phyloP scores from a whole-genome alignment of 164 flowering plant species.

The Vitis amurensis region DNA sequence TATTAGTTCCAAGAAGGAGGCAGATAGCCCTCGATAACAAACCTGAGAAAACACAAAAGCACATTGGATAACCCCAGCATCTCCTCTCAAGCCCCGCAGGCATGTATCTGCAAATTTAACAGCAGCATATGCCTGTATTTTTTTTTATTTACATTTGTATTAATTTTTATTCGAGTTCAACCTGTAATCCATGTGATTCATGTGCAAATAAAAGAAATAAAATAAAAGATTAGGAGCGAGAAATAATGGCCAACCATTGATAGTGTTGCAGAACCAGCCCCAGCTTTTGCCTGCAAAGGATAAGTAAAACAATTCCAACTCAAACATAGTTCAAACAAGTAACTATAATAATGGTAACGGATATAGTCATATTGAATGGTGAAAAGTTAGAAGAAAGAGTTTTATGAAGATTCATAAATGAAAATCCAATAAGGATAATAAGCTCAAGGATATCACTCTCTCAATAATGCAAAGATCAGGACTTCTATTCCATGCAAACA shows the following conservation, averaged over 20 bases:
- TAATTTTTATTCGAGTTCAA: background rate
- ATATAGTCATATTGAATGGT: no score
- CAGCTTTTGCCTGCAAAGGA: slow-evolving; percentile 90
- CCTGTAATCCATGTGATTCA: background rate
- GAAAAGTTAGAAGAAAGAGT: no score
- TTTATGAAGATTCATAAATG: no score
- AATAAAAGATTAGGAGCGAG: background rate
- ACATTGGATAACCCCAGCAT: slow-evolving; percentile 76
- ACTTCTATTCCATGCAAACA: no score
- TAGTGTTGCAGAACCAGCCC: slow-evolving; percentile 93
- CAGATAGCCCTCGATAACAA: background rate
- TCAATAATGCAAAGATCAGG: no score
- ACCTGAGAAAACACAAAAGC: slow-evolving; percentile 87
- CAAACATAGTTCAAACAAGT: no score
- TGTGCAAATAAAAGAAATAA: background rate
- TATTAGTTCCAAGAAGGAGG: background rate
- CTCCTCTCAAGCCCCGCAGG: slow-evolving; percentile 84
- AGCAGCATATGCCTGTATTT: slow-evolving; percentile 84
- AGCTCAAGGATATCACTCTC: no score
- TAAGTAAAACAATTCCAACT: background rate
- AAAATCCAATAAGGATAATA: no score
- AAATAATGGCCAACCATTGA: slow-evolving; percentile 66
- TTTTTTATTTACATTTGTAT: background rate
- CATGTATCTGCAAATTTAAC: slow-evolving; percentile 95
- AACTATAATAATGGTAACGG: no score